phyloP scores from a whole-genome alignment of 2,329 filamentous ascomycete species.

The Fusarium torulosum region DNA sequence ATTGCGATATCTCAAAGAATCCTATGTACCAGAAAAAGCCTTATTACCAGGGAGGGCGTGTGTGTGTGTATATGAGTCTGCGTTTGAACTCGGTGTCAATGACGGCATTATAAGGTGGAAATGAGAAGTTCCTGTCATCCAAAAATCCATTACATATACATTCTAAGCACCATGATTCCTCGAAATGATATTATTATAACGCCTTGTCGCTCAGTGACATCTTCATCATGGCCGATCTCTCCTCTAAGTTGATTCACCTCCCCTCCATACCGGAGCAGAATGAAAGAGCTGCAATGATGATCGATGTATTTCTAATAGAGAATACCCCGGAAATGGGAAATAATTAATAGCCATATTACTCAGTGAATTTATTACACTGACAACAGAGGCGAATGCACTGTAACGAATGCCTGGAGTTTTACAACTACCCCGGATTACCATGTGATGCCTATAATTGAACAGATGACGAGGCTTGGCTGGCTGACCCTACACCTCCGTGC shows the following conservation, averaged over 20 bases:
- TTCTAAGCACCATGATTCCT: slow-evolving; percentile 22
- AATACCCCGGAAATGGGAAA: background rate
- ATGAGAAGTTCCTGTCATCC: slow-evolving; percentile 9
- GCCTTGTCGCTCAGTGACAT: slow-evolving; percentile 22
- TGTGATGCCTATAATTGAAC: slow-evolving; percentile 12
- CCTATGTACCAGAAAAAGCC: background rate
- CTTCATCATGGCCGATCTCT: too few species aligned
- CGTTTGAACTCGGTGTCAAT: slow-evolving; percentile 16
- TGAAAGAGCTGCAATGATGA: background rate
- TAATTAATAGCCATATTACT: background rate
- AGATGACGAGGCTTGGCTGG: slow-evolving; percentile 38
- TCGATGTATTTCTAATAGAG: background rate
- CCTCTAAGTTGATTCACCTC: background rate
- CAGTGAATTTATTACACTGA: too few species aligned
- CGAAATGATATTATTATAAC: slow-evolving; percentile 8
- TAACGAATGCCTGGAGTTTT: background rate
- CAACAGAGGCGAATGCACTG: too few species aligned
- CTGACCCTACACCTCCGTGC: slow-evolving; percentile 13
- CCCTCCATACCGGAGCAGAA: slow-evolving; percentile 1
- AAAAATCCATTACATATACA: background rate
- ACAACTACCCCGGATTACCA: slow-evolving; percentile 23
- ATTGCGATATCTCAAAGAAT: slow-evolving; percentile 3
- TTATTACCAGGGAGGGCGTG: slow-evolving; percentile 9
- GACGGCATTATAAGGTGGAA: slow-evolving; percentile 20
- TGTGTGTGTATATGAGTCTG: background rate